A percentile compares a stretch with the other conserved stretches of the same genome.
Conservation (phyloP, 257 asterid genomes). For the Haberlea rhodopensis region DNA sequence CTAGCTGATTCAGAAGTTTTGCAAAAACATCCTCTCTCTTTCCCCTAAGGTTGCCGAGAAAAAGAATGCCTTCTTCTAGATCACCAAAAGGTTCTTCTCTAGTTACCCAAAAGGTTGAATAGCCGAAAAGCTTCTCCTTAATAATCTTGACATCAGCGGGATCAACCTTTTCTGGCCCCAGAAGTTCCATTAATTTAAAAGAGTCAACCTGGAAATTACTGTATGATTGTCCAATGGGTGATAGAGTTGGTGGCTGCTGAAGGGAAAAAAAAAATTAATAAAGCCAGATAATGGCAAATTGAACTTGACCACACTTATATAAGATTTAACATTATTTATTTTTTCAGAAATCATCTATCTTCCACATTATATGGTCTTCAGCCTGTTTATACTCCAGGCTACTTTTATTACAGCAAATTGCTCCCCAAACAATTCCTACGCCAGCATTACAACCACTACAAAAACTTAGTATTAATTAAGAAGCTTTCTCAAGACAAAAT, state of each 20-base stretch:
- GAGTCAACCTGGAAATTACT: conserved; percentile 88
- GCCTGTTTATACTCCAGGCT: not conserved
- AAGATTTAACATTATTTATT: too few species aligned
- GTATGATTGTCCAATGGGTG: conserved; percentile 52
- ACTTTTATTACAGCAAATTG: not conserved
- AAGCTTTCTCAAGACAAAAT: not conserved
- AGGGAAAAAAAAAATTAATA: conserved; percentile 12
- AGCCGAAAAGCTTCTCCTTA: conserved; percentile 87
- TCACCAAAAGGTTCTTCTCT: conserved; percentile 92
- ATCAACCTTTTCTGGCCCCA: conserved; percentile 94
- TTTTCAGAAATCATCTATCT: too few species aligned
- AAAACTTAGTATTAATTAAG: too few species aligned
- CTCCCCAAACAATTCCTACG: too few species aligned
- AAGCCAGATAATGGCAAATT: not conserved
- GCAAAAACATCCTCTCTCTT: conserved; percentile 73
- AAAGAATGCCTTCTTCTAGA: conserved; percentile 84
- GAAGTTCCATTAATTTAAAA: conserved; percentile 83
- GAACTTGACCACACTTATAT: not conserved
- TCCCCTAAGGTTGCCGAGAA: conserved; percentile 90
- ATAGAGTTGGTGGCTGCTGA: conserved; percentile 49
- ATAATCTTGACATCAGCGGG: conserved; percentile 72
- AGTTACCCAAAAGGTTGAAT: conserved; percentile 92
- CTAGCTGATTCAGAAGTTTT: conserved; percentile 71
- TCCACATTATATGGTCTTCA: not conserved
- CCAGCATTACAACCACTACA: not conserved